Evolutionary conservation across 306 rosid species (phyloP).

Genomic region (Citrullus amarus): DNA sequence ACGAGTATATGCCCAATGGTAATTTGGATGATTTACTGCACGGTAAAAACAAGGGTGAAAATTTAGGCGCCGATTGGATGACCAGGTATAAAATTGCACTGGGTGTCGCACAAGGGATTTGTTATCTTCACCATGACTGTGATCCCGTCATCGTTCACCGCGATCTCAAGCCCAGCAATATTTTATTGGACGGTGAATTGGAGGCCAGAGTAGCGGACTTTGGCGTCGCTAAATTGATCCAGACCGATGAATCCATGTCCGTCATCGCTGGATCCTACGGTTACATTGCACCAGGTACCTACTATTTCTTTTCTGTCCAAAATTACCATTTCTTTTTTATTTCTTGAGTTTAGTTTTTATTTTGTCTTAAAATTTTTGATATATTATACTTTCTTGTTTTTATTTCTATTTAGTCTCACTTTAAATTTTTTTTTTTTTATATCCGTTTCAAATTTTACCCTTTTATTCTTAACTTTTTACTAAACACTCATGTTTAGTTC

Average conservation of each 20-base stretch:
- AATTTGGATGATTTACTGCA: conserved; percentile 71
- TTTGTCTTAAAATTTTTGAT: too few species aligned
- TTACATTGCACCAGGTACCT: conserved; percentile 87
- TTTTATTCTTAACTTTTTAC: too few species aligned
- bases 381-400: too few species aligned
- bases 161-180: conserved; percentile 83
- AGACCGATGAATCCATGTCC: conserved; percentile 79
- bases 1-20: conserved; percentile 93
- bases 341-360: too few species aligned
- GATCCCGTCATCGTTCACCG: conserved; percentile 87
- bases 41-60: conserved; percentile 55
- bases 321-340: too few species aligned
- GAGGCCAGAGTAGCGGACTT: conserved; percentile 94
- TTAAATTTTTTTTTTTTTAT: too few species aligned
- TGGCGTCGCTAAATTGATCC: conserved; percentile 85
- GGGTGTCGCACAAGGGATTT: conserved; percentile 94
- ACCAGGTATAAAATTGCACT: conserved; percentile 71
- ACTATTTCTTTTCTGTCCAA: too few species aligned
- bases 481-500: too few species aligned
- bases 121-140: conserved; percentile 94
- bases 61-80: conserved; percentile 65
- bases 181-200: conserved; percentile 73
- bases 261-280: conserved; percentile 96
- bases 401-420: too few species aligned
- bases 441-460: too few species aligned